Percentiles rank a stretch among this genome's conserved stretches.
These are phyloP conservation scores for Azolla pinnata DNA, from an alignment of 75 land plant species.

Conservation along the genomic window DNA sequence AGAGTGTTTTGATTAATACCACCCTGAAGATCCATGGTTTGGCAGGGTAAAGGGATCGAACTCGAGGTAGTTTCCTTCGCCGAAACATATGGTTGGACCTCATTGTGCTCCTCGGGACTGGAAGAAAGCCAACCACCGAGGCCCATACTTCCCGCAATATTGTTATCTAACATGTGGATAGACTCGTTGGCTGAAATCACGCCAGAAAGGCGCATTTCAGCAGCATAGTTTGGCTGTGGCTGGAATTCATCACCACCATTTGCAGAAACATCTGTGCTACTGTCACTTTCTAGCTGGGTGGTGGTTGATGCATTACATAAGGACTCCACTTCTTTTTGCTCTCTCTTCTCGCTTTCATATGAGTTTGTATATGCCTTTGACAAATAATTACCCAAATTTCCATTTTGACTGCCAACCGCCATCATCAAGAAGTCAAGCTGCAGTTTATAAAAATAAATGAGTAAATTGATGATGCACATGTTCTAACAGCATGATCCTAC, in stretches of 20 bases:
- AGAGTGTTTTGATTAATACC: neutral
- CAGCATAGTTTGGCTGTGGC: neutral
- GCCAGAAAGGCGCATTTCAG: neutral
- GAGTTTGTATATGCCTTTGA: neutral
- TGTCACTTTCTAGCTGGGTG: slow-evolving; percentile 3
- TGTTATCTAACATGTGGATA: neutral
- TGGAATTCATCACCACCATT: neutral
- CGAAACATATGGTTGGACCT: neutral
- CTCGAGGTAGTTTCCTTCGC: neutral
- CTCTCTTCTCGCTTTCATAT: neutral
- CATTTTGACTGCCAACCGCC: neutral
- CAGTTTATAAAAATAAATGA: no score
- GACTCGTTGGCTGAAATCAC: neutral
- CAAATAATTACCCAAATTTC: neutral
- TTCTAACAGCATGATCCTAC: no score
- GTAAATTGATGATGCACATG: no score
- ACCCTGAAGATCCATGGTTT: neutral
- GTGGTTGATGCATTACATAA: slow-evolving; percentile 1
- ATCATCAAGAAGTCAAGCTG: slow-evolving; percentile 1
- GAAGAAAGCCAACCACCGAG: slow-evolving; percentile 2
- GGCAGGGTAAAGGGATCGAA: neutral
- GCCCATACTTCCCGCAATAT: neutral
- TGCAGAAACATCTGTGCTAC: neutral
- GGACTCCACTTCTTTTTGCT: neutral
- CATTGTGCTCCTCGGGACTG: slow-evolving; percentile 1